Conservation (phyloP, 2,329 filamentous ascomycete genomes). For the Didymosphaeria variabile region DNA sequence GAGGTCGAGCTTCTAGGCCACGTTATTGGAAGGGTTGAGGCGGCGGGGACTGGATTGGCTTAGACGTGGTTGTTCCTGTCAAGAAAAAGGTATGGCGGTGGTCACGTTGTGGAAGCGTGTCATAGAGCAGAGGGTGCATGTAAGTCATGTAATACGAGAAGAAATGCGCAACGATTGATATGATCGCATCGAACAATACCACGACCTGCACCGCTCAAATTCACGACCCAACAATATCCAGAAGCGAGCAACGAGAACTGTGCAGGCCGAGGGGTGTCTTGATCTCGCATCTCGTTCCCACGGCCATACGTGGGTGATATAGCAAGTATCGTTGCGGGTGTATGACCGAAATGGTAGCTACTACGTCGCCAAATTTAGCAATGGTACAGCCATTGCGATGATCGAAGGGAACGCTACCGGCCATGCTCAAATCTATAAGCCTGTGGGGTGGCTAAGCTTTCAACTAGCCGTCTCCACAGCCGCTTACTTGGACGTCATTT, state of each 20-base stretch:
- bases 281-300: slow-evolving; percentile 2
- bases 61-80: neutral
- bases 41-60: slow-evolving; percentile 10
- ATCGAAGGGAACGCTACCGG: neutral
- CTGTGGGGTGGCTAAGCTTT: slow-evolving; percentile 9
- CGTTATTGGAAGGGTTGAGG: slow-evolving; percentile 39
- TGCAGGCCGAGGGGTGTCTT: neutral
- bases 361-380: neutral
- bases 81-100: neutral
- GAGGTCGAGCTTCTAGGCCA: slow-evolving; percentile 48
- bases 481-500: slow-evolving; percentile 12
- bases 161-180: neutral
- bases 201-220: too few relatives aligned
- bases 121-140: neutral
- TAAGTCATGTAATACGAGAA: neutral
- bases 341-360: neutral
- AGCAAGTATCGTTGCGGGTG: neutral
- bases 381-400: neutral
- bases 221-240: neutral
- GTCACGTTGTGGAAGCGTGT: neutral
- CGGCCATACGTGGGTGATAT: neutral
- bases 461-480: slow-evolving; percentile 2
- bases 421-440: neutral
- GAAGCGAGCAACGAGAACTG: neutral
- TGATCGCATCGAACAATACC: neutral